Percentiles rank a stretch among this genome's conserved stretches.
Conservation (phyloP, 1,139 yeast species). For the Taphrina pruni region DNA sequence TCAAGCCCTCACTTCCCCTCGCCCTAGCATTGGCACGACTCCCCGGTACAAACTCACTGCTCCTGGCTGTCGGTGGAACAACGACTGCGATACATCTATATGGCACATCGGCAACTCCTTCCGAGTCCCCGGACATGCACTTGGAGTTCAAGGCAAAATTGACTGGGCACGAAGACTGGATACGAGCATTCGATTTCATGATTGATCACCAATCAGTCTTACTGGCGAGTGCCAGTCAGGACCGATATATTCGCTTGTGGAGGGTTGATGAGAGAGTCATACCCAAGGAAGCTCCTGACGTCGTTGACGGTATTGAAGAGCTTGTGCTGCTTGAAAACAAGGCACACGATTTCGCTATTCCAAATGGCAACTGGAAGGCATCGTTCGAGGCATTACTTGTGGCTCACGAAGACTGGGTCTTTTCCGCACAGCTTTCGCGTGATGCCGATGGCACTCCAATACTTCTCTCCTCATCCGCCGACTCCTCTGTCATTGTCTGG, state of each 20-base stretch:
- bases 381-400: slow-evolving; percentile 87
- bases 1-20: slow-evolving; percentile 63
- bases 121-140: slow-evolving; percentile 32
- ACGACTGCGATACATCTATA: slow-evolving; percentile 63
- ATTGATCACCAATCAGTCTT: slow-evolving; percentile 57
- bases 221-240: slow-evolving; percentile 88
- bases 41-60: slow-evolving; percentile 50
- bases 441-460: slow-evolving; percentile 48
- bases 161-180: slow-evolving; percentile 94
- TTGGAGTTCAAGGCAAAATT: slow-evolving; percentile 59
- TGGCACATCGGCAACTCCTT: slow-evolving; percentile 37
- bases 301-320: neutral
- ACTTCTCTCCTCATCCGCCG: slow-evolving; percentile 86
- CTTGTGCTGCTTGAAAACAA: slow-evolving; percentile 32
- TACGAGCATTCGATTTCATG: slow-evolving; percentile 71
- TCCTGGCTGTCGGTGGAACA: slow-evolving; percentile 82
- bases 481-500: slow-evolving; percentile 96
- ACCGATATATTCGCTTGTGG: slow-evolving; percentile 88
- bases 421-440: slow-evolving; percentile 77
- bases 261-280: slow-evolving; percentile 50
- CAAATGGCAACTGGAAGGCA: slow-evolving; percentile 55
- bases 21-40: slow-evolving; percentile 62
- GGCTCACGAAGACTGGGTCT: slow-evolving; percentile 99
- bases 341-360: slow-evolving; percentile 19
- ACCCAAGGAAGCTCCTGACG: neutral